phyloP scores from a whole-genome alignment of 75 land plant genomes.

The Sequoia sempervirens region DNA sequence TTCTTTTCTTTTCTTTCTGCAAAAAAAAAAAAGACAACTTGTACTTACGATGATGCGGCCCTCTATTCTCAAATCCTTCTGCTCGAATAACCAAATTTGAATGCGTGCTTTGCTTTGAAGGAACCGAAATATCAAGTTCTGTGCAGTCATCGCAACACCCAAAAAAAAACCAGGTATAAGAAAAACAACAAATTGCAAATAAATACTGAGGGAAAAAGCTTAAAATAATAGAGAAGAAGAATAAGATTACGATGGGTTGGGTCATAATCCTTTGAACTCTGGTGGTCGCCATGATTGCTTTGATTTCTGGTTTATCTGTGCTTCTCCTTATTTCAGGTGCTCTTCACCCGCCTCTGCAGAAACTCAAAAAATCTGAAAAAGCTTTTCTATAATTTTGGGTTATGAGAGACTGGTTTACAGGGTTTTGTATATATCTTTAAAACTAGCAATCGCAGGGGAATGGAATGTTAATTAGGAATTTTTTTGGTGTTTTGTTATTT shows the following conservation, averaged over 20 bases:
- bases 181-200: too few species aligned
- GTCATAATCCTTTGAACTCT: constrained; percentile 78
- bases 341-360: too few species aligned
- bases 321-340: neutral
- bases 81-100: constrained; percentile 94
- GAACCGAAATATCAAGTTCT: constrained; percentile 76
- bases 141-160: neutral
- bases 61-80: constrained; percentile 88
- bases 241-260: constrained; percentile 70
- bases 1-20: too few species aligned
- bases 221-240: neutral
- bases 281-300: constrained; percentile 66
- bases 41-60: constrained; percentile 82
- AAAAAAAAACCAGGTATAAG: neutral
- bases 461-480: too few species aligned
- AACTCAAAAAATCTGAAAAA: too few species aligned
- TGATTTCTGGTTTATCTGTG: neutral
- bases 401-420: too few species aligned
- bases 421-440: too few species aligned
- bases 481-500: too few species aligned
- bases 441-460: too few species aligned
- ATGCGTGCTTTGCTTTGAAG: constrained; percentile 83
- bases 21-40: neutral
- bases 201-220: neutral
- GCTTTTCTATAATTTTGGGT: too few species aligned